Percentiles rank a stretch among this genome's conserved stretches.
These are phyloP conservation scores for Phytophthora brassicae DNA, from an alignment of 352 stramenopile genomes.

Conservation along the genomic window DNA sequence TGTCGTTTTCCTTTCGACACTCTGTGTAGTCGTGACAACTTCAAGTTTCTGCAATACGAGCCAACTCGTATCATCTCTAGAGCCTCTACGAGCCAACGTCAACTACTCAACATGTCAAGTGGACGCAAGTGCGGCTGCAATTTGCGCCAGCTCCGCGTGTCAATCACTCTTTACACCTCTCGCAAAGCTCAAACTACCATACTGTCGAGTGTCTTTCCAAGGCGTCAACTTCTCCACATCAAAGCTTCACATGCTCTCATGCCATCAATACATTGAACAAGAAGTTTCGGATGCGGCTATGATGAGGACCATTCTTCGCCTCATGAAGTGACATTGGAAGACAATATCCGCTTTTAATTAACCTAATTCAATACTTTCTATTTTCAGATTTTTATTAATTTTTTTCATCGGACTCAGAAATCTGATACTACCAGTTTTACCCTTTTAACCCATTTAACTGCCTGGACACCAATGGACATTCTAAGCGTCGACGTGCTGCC, in stretches of 20 bases:
- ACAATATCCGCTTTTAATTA: background rate
- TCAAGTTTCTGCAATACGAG: background rate
- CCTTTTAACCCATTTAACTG: background rate
- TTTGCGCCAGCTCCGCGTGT: conserved; percentile 22
- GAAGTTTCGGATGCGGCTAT: background rate
- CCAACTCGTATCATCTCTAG: background rate
- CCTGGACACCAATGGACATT: conserved; percentile 37
- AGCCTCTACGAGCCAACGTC: conserved; percentile 4
- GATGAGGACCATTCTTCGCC: conserved; percentile 28
- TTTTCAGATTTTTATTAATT: background rate
- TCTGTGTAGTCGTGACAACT: background rate
- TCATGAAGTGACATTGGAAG: conserved; percentile 4
- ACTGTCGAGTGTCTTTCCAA: conserved; percentile 18
- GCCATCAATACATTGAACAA: background rate
- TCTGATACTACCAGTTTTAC: conserved; percentile 2
- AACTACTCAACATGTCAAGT: conserved; percentile 22
- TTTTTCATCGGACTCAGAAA: conserved; percentile 6
- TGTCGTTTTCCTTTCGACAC: background rate
- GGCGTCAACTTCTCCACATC: conserved; percentile 15
- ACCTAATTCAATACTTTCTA: conserved; percentile 4
- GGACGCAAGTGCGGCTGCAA: conserved; percentile 12
- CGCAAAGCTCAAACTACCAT: conserved; percentile 5
- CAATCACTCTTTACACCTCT: conserved; percentile 9
- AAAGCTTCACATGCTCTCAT: background rate
- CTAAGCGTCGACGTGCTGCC: conserved; percentile 27